A percentile compares a stretch with the other conserved stretches of the same genome.
Conservation (phyloP, 116 monocot genomes). For the Iris pallida region DNA sequence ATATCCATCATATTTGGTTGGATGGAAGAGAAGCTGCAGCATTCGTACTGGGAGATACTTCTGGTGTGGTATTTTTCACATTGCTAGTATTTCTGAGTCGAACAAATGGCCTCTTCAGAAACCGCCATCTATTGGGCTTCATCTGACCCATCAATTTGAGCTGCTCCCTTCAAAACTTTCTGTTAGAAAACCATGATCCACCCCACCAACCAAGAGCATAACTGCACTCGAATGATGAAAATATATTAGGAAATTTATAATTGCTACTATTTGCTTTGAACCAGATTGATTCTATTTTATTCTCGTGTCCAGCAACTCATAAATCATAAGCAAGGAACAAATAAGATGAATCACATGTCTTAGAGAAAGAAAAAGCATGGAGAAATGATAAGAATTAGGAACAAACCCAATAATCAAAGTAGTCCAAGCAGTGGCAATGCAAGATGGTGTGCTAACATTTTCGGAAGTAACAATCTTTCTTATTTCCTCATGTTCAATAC, state of each 20-base stretch:
- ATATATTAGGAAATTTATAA: background rate
- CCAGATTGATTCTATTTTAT: background rate
- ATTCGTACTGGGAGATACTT: too few relatives aligned
- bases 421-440: conserved; percentile 66
- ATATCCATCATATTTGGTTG: too few relatives aligned
- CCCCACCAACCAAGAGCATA: conserved; percentile 87
- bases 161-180: conserved; percentile 67
- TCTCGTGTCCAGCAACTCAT: background rate
- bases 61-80: conserved; percentile 8
- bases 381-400: background rate
- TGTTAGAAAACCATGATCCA: conserved; percentile 68
- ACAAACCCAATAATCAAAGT: conserved; percentile 70
- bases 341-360: background rate
- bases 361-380: background rate
- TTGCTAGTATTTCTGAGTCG: conserved; percentile 14
- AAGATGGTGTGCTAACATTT: conserved; percentile 67
- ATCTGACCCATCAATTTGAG: conserved; percentile 68
- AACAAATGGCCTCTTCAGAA: conserved; percentile 30
- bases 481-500: conserved; percentile 67
- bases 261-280: background rate
- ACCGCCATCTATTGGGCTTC: conserved; percentile 60
- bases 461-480: conserved; percentile 70
- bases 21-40: too few relatives aligned
- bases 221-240: conserved; percentile 24
- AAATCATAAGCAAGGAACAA: too few relatives aligned